Percentiles rank a stretch among this genome's conserved stretches.
Conservation (phyloP, 768 basidiomycete species). For the Boletus subcaerulescens region DNA sequence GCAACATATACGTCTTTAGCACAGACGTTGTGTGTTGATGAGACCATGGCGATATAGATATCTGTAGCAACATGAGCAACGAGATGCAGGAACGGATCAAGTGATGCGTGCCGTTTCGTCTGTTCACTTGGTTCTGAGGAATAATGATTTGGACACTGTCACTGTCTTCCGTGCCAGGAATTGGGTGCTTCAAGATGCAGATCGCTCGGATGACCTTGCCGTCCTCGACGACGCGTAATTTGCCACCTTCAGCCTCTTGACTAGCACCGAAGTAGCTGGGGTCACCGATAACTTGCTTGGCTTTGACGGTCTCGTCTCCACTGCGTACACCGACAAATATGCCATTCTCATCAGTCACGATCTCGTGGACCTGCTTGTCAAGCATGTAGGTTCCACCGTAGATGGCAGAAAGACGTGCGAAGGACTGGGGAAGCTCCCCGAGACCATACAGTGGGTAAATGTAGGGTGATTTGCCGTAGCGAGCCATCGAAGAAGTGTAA, state of each 20-base stretch:
- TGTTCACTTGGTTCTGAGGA: constrained; percentile 94
- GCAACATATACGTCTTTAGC: constrained; percentile 94
- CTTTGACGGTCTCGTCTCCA: constrained; percentile 89
- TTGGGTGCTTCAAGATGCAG: constrained; percentile 96
- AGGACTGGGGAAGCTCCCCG: constrained; percentile 97
- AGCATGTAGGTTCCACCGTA: constrained; percentile 99
- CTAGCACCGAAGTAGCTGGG: constrained; percentile 94
- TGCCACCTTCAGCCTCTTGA: constrained; percentile 60
- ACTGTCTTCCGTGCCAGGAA: constrained; percentile 93
- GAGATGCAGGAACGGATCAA: background rate
- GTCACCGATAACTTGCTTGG: constrained; percentile 96
- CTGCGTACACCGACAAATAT: constrained; percentile 92
- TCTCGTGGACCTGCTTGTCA: constrained; percentile 89
- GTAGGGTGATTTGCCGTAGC: constrained; percentile 99
- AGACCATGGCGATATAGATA: constrained; percentile 98
- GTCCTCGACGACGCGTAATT: constrained; percentile 86
- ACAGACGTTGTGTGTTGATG: constrained; percentile 95
- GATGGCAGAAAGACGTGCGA: constrained; percentile 96
- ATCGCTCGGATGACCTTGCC: constrained; percentile 95
- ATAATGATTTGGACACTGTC: constrained; percentile 98
- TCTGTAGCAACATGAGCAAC: constrained; percentile 47
- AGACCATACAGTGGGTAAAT: constrained; percentile 99
- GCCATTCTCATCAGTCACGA: constrained; percentile 81
- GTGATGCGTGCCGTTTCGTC: constrained; percentile 75
- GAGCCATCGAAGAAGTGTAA: constrained; percentile 98